A percentile compares a stretch with the other conserved stretches of the same genome.
Conservation (phyloP, 257 asterid genomes). For the Craterostigma plantagineum region DNA sequence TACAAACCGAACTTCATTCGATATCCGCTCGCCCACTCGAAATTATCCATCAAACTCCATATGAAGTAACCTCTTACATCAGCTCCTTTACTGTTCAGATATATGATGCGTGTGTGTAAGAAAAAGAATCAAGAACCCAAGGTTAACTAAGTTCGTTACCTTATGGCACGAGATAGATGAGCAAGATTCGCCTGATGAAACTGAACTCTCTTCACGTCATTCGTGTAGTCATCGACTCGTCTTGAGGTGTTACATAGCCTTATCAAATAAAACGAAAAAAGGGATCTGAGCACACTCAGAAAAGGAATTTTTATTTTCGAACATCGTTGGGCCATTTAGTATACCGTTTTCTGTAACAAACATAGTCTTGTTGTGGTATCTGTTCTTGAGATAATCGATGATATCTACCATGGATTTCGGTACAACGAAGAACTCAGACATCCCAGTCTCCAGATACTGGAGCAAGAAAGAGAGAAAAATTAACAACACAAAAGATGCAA, state of each 20-base stretch:
- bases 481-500: not conserved
- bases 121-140: not conserved
- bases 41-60: conserved; percentile 8
- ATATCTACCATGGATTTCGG: conserved; percentile 4
- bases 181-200: conserved; percentile 1
- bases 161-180: conserved; percentile 1
- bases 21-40: conserved; percentile 4
- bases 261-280: no score
- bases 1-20: not conserved
- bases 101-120: not conserved
- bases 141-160: not conserved
- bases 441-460: conserved; percentile 5
- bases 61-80: conserved; percentile 4
- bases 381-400: not conserved
- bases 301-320: no score
- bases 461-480: no score
- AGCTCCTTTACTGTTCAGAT: not conserved
- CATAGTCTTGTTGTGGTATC: conserved; percentile 5
- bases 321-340: not conserved
- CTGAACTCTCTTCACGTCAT: conserved; percentile 2
- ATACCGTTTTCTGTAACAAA: conserved; percentile 6
- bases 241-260: conserved; percentile 2
- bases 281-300: no score
- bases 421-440: not conserved
- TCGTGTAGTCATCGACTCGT: not conserved